Evolutionary conservation across 1,284 basidiomycete species (phyloP).

Genomic region (Tylopilus sp.): DNA sequence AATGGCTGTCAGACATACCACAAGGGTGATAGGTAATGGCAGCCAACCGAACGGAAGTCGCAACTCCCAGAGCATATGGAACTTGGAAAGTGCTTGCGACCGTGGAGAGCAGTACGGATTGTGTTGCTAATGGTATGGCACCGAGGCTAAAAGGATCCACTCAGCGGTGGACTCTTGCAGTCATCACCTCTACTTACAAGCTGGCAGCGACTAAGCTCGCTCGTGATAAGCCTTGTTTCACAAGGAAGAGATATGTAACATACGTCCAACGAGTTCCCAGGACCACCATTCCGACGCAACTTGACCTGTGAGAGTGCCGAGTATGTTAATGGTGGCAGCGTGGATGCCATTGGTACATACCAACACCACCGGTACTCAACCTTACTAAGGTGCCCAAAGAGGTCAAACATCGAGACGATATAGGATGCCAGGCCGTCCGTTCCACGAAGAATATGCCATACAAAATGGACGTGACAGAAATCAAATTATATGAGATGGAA

Average conservation of each 20-base stretch:
- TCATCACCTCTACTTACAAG: conserved; percentile 39
- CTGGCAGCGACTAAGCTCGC: conserved; percentile 52
- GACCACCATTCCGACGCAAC: conserved; percentile 23
- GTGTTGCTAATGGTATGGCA: conserved; percentile 63
- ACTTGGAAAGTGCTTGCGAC: conserved; percentile 82
- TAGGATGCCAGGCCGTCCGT: conserved; percentile 81
- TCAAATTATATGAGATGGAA: conserved; percentile 85
- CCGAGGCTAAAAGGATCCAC: conserved; percentile 45
- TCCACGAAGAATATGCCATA: conserved; percentile 79
- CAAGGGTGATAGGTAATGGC: background rate
- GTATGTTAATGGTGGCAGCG: background rate
- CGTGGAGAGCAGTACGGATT: conserved; percentile 74
- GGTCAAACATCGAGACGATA: conserved; percentile 65
- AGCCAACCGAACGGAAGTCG: conserved; percentile 75
- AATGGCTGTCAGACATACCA: background rate
- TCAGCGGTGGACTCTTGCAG: background rate
- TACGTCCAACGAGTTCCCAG: conserved; percentile 49
- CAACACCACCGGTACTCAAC: conserved; percentile 77
- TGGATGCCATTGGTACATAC: conserved; percentile 32
- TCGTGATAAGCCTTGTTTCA: conserved; percentile 2
- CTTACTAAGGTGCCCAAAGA: conserved; percentile 71
- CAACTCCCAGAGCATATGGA: conserved; percentile 78
- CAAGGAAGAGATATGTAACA: conserved; percentile 24
- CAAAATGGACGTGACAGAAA: conserved; percentile 64
- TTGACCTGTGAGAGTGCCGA: conserved; percentile 11